phyloP scores from a whole-genome alignment of 2,329 filamentous ascomycete species.

The Boeremia lycopersici region DNA sequence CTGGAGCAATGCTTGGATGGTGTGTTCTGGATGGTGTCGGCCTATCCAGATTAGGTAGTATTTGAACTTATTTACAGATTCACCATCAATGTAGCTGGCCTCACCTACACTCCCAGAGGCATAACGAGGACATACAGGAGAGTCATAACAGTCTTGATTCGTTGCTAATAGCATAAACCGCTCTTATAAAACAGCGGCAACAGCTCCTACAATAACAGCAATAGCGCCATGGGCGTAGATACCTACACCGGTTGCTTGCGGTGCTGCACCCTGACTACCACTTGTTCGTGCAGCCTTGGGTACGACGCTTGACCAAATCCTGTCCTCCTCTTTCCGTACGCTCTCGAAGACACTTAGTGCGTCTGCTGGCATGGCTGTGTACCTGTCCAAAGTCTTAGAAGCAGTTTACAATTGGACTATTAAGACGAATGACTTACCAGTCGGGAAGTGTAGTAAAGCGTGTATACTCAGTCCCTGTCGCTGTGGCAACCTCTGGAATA shows the following conservation, averaged over 20 bases:
- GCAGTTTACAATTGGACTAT: neutral
- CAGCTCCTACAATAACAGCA: conserved; percentile 9
- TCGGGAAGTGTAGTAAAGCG: conserved; percentile 7
- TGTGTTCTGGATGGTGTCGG: too few species aligned
- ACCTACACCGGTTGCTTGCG: conserved; percentile 1
- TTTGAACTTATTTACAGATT: too few species aligned
- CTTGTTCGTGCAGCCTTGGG: conserved; percentile 7
- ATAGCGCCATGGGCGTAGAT: conserved; percentile 10
- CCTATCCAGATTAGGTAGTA: too few species aligned
- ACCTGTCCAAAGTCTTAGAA: neutral
- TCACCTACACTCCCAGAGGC: too few species aligned
- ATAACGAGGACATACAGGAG: neutral
- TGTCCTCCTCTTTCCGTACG: conserved; percentile 12
- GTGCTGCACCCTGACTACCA: conserved; percentile 12
- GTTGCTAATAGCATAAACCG: neutral
- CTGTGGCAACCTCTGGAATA: conserved; percentile 9
- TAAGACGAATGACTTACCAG: neutral
- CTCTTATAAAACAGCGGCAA: conserved; percentile 1
- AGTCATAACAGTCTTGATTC: neutral
- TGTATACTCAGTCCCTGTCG: conserved; percentile 7
- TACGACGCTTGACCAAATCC: conserved; percentile 12
- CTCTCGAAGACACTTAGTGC: conserved; percentile 11
- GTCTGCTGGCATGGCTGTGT: conserved; percentile 12
- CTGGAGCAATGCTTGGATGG: too few species aligned
- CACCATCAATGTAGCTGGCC: too few species aligned